Evolutionary conservation across 2,329 filamentous ascomycete genomes (phyloP), one percentile per base, ranked within the genome.

Genomic region (Exophiala alcalophila): DNA sequence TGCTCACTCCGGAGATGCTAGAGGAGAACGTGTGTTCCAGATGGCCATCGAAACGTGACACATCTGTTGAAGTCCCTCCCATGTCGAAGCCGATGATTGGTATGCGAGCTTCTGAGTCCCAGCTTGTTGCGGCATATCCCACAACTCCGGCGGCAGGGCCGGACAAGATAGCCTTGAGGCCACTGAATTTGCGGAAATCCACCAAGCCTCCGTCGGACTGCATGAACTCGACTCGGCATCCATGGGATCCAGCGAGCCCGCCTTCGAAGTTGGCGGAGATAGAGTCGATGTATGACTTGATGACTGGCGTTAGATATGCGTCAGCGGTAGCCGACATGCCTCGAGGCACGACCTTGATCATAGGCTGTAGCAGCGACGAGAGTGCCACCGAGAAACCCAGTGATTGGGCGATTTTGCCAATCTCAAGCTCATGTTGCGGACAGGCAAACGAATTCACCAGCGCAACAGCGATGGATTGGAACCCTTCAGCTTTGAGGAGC

Each of bases 61-160:
- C 86, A 61, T 94, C 87, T 1, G 87, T 94, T 47, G 80, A 86
- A 0, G 87, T 94, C 10, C 86, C 86, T 27, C 85, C 85, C 87
- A 94, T 94, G 57, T 92, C 87, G 57, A 94, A 92, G 0, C 87
- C 87, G n/a, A 94, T 91, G 5, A 92, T 83, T 0, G 86, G 85
- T 2, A 78, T 84, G 57, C 78, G 83, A 0, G 84, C 89, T 44
- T 83, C 70, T 1, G 80, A 73, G 53, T 94, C 86, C 58, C 89
- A 92, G 1, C 82, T 88, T 0, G 87, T 92, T 14, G 86, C 27
- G 9, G 46, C 35, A 15, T 15, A 19, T 10, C 46, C 46, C n/a
- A 45, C 18, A 4, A 95, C 90, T 27, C 90, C 90, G 21, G 89
- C 90, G n/a, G 90, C 90, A 1, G 90, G 90, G 0, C 90, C 90